These are phyloP conservation scores for Herpetomonas samuelpessoai DNA, from an alignment of 208 protist genomes.

Conservation along the genomic window DNA sequence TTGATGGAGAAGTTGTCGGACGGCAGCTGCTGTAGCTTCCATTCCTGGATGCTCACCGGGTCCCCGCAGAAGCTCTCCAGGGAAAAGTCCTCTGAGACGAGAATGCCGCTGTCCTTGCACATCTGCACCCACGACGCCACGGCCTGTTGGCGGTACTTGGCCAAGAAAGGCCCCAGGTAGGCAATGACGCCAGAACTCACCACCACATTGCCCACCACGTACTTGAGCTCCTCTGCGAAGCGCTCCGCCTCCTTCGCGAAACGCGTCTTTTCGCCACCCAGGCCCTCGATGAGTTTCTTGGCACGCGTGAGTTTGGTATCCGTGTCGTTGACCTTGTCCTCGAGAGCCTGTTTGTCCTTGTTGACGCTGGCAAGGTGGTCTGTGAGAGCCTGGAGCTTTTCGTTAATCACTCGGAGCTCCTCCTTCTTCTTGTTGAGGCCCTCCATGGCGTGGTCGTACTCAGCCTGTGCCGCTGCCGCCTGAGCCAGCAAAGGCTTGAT, in stretches of 20 bases:
- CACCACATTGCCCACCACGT: slow-evolving; percentile 95
- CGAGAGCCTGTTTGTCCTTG: slow-evolving; percentile 88
- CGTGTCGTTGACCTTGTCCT: slow-evolving; percentile 92
- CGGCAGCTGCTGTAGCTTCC: slow-evolving; percentile 92
- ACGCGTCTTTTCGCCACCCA: slow-evolving; percentile 93
- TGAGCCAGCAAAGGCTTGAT: slow-evolving; percentile 94
- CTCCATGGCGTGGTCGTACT: slow-evolving; percentile 84
- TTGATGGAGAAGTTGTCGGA: slow-evolving; percentile 92
- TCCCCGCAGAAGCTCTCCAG: slow-evolving; percentile 88
- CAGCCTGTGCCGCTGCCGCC: slow-evolving; percentile 76
- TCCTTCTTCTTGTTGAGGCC: slow-evolving; percentile 91
- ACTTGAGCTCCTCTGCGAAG: slow-evolving; percentile 78
- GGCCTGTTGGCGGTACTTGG: slow-evolving; percentile 86
- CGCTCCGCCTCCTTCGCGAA: slow-evolving; percentile 84
- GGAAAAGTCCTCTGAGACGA: slow-evolving; percentile 80
- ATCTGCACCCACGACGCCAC: slow-evolving; percentile 72
- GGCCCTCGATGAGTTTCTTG: slow-evolving; percentile 92
- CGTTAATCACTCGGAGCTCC: slow-evolving; percentile 89
- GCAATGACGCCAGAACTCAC: slow-evolving; percentile 93
- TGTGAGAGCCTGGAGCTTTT: slow-evolving; percentile 82
- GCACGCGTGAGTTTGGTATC: slow-evolving; percentile 95
- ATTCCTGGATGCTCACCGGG: slow-evolving; percentile 90
- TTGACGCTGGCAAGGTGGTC: slow-evolving; percentile 84
- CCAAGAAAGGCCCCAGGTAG: slow-evolving; percentile 96
- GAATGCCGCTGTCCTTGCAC: slow-evolving; percentile 69